These are phyloP conservation scores for Trametes gibbosa DNA, from an alignment of 768 basidiomycete species.

Conservation along the genomic window DNA sequence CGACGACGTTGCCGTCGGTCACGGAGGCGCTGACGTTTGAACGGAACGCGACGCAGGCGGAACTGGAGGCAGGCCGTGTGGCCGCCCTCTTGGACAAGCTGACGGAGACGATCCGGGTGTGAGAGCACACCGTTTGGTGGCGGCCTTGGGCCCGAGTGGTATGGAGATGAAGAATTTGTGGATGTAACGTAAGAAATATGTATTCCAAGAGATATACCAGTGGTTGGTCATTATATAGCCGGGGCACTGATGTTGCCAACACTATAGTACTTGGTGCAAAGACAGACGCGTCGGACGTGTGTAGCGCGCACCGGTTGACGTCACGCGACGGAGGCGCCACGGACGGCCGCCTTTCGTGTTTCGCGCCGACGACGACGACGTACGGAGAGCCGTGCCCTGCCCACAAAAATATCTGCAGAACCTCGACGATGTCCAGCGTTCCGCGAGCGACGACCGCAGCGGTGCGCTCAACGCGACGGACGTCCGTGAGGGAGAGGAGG, in stretches of 20 bases:
- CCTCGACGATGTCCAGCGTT: no score
- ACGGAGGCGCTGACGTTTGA: constrained; percentile 76
- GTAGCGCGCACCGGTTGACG: constrained; percentile 7
- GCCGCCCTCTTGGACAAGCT: constrained; percentile 46
- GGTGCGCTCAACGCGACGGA: neutral
- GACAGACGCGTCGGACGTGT: neutral
- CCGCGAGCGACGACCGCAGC: no score
- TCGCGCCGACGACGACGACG: neutral
- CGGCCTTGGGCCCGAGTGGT: neutral
- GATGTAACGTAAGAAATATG: neutral
- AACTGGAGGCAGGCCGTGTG: constrained; percentile 60
- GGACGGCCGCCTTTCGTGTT: constrained; percentile 1
- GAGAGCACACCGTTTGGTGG: neutral
- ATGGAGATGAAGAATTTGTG: neutral
- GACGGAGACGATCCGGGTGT: constrained; percentile 18
- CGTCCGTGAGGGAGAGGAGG: neutral
- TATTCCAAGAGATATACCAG: neutral
- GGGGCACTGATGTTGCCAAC: no score
- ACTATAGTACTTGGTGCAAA: no score
- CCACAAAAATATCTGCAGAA: neutral
- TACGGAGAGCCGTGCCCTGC: neutral
- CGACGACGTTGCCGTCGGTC: constrained; percentile 79
- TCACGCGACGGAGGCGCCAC: constrained; percentile 10
- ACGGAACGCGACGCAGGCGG: constrained; percentile 55
- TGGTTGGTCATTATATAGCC: no score